A percentile compares a stretch with the other conserved stretches of the same genome.
Evolutionary conservation across 2,329 filamentous ascomycete species (phyloP).

Genomic region (Colletotrichum sp.): DNA sequence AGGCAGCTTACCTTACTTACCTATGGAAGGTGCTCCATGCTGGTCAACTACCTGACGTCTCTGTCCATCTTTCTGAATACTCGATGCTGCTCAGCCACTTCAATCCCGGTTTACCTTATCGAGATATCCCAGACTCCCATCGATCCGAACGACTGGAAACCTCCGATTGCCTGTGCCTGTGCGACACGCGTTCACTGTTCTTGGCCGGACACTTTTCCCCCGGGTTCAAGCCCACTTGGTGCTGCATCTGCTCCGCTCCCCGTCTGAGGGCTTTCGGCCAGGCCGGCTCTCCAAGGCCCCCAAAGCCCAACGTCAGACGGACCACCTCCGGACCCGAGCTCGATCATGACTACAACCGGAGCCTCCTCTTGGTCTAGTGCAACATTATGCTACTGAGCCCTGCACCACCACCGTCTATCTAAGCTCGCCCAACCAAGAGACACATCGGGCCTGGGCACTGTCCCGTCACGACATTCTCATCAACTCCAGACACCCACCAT

Average conservation of each 20-base stretch:
- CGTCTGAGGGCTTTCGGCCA: conserved; percentile 8
- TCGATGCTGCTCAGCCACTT: neutral
- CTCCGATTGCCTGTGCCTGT: neutral
- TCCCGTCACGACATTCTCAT: conserved; percentile 1
- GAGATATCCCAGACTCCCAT: neutral
- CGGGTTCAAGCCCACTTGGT: neutral
- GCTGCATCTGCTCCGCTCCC: neutral
- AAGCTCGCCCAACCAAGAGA: conserved; percentile 1
- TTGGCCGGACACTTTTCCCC: neutral
- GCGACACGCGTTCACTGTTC: neutral
- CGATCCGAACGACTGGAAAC: neutral
- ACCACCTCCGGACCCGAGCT: conserved; percentile 17
- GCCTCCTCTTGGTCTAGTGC: conserved; percentile 10
- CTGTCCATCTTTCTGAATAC: neutral
- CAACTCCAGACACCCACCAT: conserved; percentile 15
- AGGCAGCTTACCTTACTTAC: neutral
- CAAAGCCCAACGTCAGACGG: conserved; percentile 7
- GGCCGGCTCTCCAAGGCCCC: conserved; percentile 6
- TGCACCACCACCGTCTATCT: neutral
- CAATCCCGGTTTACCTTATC: neutral
- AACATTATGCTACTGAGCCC: conserved; percentile 10
- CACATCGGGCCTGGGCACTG: neutral
- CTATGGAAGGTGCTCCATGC: neutral
- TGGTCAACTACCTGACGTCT: neutral
- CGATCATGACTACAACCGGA: neutral